A percentile compares a stretch with the other conserved stretches of the same genome.
phyloP scores from a whole-genome alignment of 345 rosid species.

The Rhodomyrtus tomentosa region DNA sequence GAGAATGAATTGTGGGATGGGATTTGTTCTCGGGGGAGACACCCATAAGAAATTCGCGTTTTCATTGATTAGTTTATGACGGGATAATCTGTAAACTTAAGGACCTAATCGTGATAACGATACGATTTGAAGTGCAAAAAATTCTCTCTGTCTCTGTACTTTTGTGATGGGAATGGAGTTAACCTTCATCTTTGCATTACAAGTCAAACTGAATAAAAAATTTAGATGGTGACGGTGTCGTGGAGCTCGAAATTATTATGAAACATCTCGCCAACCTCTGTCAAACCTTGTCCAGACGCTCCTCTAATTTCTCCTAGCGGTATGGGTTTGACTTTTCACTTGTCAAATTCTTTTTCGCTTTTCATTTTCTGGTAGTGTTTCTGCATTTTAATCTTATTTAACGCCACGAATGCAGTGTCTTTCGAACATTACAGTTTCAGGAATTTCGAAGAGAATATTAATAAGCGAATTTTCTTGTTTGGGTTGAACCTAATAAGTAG shows the following conservation, averaged over 20 bases:
- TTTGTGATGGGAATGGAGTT: no score
- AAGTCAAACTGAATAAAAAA: neutral
- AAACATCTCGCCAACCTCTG: neutral
- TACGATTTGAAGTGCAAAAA: neutral
- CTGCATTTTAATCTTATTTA: neutral
- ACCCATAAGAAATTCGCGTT: neutral
- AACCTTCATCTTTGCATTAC: neutral
- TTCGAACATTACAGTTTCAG: neutral
- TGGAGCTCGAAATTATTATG: neutral
- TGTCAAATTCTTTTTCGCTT: neutral
- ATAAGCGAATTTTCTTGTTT: neutral
- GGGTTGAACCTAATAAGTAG: neutral
- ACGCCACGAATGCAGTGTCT: neutral
- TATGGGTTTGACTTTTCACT: neutral
- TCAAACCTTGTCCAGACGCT: neutral
- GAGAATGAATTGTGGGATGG: neutral
- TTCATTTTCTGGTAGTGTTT: neutral
- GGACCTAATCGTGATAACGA: neutral
- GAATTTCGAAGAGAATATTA: neutral
- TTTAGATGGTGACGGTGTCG: neutral
- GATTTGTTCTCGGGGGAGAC: neutral
- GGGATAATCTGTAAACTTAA: neutral
- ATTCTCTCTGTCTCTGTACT: neutral
- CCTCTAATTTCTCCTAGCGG: neutral
- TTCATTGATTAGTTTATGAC: neutral